Evolutionary conservation across 495 filamentous ascomycete genomes (phyloP), one percentile per base, ranked within the genome.

Genomic region (Bombardia bombarda): DNA sequence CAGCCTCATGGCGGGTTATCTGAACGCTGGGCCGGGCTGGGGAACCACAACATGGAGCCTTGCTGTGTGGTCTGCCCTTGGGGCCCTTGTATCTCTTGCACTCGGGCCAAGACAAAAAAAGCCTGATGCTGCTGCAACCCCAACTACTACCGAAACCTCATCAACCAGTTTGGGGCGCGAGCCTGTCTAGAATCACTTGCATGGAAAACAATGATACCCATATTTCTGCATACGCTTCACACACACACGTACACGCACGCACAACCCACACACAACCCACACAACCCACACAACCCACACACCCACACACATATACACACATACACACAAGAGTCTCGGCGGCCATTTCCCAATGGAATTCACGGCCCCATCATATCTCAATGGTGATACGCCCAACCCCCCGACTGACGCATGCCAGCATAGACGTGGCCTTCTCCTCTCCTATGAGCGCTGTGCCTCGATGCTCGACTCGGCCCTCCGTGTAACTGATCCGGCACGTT

Each of bases 11-110:
- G 77, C 73, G 8, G 82, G 81, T 0, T 80, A 78, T 34, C 63
- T 86, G 24, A 61, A 70, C 7, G 67, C 74, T 13, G 54, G 58
- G 12, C 70, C 69, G 28, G 82, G 80, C 7, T 87, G 82, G 82
- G 69, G 66, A 0, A 77, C 74, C 0, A 70, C 80, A 69, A 65
- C 68, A 6, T 79, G 73, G 73, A 68, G 64, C 5, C 59, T 83
- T 46, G 79, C 60, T 0, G 28, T 72, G 1, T 68, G 62, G 54
- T 57, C 57, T n/a, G 51, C 46, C 4, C 43, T 45, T 21, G 61
- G 57, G 1, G 55, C 49, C 8, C 30, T 61, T 12, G 42, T 59
- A 1, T 37, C 44, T 10, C 32, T 50, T 10, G 38, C 48, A 33
- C 42, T 55, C 14, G 44, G 45, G 3, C 31, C 47, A 1, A 25